Evolutionary conservation across 768 basidiomycete species (phyloP).

Genomic region (Guyanaporus albipodus): DNA sequence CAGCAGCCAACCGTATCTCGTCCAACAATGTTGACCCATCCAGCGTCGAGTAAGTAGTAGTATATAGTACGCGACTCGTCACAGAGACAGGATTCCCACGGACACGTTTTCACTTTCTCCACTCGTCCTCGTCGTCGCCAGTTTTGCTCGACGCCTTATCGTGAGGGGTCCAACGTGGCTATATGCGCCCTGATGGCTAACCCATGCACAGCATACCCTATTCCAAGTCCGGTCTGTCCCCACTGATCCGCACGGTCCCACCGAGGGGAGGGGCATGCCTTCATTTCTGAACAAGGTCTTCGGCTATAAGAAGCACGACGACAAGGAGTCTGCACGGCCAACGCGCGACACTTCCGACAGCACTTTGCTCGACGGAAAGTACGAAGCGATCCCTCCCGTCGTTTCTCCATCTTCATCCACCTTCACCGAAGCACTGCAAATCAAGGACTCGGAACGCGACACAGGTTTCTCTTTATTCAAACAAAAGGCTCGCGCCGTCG

Average conservation of each 20-base stretch:
- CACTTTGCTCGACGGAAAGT: slow-evolving; percentile 67
- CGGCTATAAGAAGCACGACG: slow-evolving; percentile 66
- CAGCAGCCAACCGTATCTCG: too few relatives aligned
- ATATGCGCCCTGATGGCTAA: slow-evolving; percentile 4
- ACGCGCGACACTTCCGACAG: slow-evolving; percentile 36
- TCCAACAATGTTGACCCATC: too few relatives aligned
- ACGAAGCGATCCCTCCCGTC: slow-evolving; percentile 60
- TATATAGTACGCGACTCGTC: too few relatives aligned
- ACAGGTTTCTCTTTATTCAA: slow-evolving; percentile 47
- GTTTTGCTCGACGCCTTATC: background rate
- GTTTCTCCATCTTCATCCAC: slow-evolving; percentile 32
- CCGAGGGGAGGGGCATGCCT: slow-evolving; percentile 38
- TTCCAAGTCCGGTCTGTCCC: slow-evolving; percentile 5
- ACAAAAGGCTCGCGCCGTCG: slow-evolving; percentile 39
- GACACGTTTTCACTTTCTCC: background rate
- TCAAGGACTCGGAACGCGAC: slow-evolving; percentile 42
- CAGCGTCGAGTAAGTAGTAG: too few relatives aligned
- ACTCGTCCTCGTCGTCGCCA: slow-evolving; percentile 2
- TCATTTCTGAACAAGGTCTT: slow-evolving; percentile 78
- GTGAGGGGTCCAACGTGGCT: slow-evolving; percentile 1
- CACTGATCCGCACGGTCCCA: slow-evolving; percentile 10
- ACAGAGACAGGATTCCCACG: too few relatives aligned
- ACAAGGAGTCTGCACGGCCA: slow-evolving; percentile 35
- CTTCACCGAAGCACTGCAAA: slow-evolving; percentile 14
- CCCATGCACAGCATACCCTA: background rate